phyloP scores from a whole-genome alignment of 2,329 filamentous ascomycete species.

The Pestalotiopsis fici region DNA sequence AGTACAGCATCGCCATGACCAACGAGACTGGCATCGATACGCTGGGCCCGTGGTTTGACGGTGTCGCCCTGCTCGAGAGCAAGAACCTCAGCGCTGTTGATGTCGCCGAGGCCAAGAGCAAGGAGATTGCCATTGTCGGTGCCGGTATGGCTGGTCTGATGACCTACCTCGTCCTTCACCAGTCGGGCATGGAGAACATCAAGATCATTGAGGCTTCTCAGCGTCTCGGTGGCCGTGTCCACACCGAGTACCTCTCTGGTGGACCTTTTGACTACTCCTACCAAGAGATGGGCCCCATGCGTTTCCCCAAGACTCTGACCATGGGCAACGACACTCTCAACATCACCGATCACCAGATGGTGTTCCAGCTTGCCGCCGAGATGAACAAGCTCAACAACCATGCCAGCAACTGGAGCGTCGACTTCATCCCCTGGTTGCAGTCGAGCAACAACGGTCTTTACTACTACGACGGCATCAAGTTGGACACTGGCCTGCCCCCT shows the following conservation, averaged over 20 bases:
- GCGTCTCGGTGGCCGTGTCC: constrained; percentile 64
- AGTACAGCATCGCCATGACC: constrained; percentile 44
- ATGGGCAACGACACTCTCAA: constrained; percentile 57
- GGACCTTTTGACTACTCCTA: constrained; percentile 65
- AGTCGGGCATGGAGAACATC: constrained; percentile 59
- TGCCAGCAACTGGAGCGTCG: constrained; percentile 46
- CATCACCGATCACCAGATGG: constrained; percentile 64
- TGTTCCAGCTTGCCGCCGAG: constrained; percentile 62
- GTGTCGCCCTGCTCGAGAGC: constrained; percentile 57
- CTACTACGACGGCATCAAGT: constrained; percentile 46
- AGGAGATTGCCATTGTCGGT: constrained; percentile 63
- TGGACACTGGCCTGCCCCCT: constrained; percentile 53
- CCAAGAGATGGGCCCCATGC: constrained; percentile 68
- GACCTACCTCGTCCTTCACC: constrained; percentile 52
- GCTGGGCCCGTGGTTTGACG: constrained; percentile 66
- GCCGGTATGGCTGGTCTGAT: constrained; percentile 68
- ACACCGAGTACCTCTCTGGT: constrained; percentile 62
- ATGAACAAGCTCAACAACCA: constrained; percentile 62
- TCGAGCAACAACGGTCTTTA: constrained; percentile 53
- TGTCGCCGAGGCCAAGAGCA: constrained; percentile 54
- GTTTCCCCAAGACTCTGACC: constrained; percentile 56
- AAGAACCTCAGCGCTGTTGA: constrained; percentile 55
- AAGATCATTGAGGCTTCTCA: constrained; percentile 62
- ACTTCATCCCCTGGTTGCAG: constrained; percentile 66
- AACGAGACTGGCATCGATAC: constrained; percentile 48